Base-by-base conservation (phyloP, 768 basidiomycete genomes). In the Auricularia cornea region DNA sequence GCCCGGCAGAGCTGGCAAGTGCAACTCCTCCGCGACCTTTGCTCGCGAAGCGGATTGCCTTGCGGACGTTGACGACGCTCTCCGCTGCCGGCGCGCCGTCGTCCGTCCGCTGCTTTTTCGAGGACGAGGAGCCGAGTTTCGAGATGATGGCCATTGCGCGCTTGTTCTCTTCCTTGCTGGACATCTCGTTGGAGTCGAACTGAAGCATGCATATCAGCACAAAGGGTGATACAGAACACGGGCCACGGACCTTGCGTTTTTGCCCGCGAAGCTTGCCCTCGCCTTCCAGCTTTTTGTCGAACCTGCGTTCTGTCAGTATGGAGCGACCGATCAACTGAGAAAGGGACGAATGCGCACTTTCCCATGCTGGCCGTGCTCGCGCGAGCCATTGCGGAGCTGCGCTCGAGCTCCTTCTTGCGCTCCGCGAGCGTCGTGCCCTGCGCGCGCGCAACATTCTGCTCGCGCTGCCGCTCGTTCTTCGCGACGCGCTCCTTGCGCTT, bases 311-410 rank as follows among this genome's bases (percentile, higher is more conserved):
- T 28, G 33, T 60, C 56, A 62, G 41, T 33, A 62, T 31, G 57
- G 26, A 59, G 33, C 11, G 16, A 26, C n/a, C n/a, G 12, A 28
- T 30, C 12, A 28, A 38, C 29, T 2, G 32, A 62, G 30, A 28
- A 59, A 5, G 23, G 23, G 12, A 33, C 6, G n/a, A 60, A 29
- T n/a, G 66, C 70, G 59, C 52, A 71, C 70, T 76, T 74, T 67
- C 97, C 97, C 88, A 99, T 88, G 69, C 92, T 95, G 0, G 94
- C 97, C 0, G 97, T 99, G 65, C 94, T 94, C 31, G 80, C 77
- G 64, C 90, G 84, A 1, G 89, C 86, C 12, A 87, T 81, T 8
- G 90, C 85, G 29, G 97, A 78, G 1, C 89, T 88, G 63, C 81
- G 80, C 26, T 94, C 89, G 20, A 98, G 82, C 16, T 92, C 87